Base-by-base conservation (phyloP, 345 rosid species). In the Hibiscus syriacus region DNA sequence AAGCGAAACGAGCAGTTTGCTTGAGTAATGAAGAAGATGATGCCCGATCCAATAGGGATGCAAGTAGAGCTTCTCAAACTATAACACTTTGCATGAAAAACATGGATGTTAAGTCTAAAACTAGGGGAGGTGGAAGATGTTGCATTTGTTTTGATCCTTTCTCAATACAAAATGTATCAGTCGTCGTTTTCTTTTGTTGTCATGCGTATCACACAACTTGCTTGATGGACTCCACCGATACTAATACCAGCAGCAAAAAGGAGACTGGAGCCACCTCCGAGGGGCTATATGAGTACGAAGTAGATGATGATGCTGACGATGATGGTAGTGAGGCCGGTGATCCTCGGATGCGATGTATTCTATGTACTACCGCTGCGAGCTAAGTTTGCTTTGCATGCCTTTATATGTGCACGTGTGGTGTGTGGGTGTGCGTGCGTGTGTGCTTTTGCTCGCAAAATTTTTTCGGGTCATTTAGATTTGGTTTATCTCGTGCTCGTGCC, bases 81-180 rank as follows among this genome's bases (percentile, higher is more conserved):
- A 60, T 30, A 17, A 55, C 74, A 27, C 36, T 27, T 14, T 80
- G 77, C 48, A 48, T 75, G 29, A 85, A 74, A 73, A 82, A 73
- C 73, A 82, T 87, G 73, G 96, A 85, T 72, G 88, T 89, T 13
- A 91, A 88, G 85, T 86, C 97, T 25, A 94, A 84, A 83, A 94
- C 96, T 10, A 81, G 85, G 17, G 97, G 96, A 68, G 88, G 85
- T 50, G 85, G 92, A 56, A 84, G 98, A 73, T 95, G 99, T 70
- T 89, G 99, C 86, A 83, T 95, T 73, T 95, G 99, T 76, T 95
- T 95, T 2, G 97, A 92, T 49, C 90, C 94, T 19, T 84, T 95
- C 64, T 92, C 94, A 11, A 87, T 95, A 69, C 92, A 84, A 74
- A 86, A 83, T 19, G 92, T 82, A 52, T 86, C 97, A 0, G 96